These are phyloP conservation scores for Pseudognaphalium luteoalbum DNA, from an alignment of 129 eudicot genomes.

Conservation along the genomic window DNA sequence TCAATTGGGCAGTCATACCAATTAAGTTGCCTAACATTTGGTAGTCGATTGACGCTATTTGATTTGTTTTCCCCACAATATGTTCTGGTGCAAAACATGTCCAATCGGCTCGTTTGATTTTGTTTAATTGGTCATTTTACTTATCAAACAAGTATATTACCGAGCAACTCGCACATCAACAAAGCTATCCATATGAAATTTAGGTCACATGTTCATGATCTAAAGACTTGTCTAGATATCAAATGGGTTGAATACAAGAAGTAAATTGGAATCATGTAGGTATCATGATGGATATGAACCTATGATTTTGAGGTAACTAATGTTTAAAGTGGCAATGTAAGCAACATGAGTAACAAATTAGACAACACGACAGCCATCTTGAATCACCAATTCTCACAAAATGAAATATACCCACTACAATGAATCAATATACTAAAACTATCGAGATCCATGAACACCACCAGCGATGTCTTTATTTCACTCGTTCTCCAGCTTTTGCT, in stretches of 20 bases:
- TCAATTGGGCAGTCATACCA: neutral
- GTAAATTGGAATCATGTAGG: neutral
- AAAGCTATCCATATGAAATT: neutral
- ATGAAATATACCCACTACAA: neutral
- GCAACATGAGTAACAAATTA: constrained; percentile 3
- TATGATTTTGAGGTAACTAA: neutral
- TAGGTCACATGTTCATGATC: neutral
- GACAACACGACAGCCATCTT: neutral
- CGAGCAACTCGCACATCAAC: neutral
- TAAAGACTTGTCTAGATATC: neutral
- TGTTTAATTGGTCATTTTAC: neutral
- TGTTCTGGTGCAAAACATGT: too few relatives aligned
- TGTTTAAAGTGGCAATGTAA: neutral
- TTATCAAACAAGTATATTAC: neutral
- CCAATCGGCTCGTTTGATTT: neutral
- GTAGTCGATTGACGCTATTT: neutral
- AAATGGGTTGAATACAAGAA: neutral
- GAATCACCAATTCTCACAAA: neutral
- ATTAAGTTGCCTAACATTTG: neutral
- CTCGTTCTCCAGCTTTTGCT: neutral
- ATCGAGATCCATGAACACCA: neutral
- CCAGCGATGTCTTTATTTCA: neutral
- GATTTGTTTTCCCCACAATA: neutral
- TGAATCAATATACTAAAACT: neutral
- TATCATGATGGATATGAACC: neutral